These are phyloP conservation scores for Globisporangium radiosum DNA, from an alignment of 352 stramenopile species.

Conservation along the genomic window DNA sequence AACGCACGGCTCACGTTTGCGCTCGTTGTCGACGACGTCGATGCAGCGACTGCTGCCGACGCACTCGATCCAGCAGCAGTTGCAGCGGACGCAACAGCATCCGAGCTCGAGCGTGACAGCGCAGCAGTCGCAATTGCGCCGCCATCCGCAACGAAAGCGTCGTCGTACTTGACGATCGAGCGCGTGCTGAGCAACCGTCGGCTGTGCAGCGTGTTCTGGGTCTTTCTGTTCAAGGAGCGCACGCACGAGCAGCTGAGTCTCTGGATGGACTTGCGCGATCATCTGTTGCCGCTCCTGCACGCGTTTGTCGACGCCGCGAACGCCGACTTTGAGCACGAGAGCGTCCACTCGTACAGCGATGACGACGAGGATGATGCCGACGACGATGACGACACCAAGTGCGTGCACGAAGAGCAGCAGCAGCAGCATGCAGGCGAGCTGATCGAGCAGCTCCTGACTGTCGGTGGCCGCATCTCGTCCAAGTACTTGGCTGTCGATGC, in stretches of 20 bases:
- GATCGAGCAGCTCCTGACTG: slow-evolving; percentile 59
- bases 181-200: slow-evolving; percentile 67
- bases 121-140: not conserved
- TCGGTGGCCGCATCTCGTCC: slow-evolving; percentile 44
- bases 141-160: slow-evolving; percentile 17
- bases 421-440: slow-evolving; percentile 39
- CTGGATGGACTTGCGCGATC: slow-evolving; percentile 79
- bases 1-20: slow-evolving; percentile 54
- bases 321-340: slow-evolving; percentile 20
- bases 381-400: slow-evolving; percentile 10
- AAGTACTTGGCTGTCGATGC: slow-evolving; percentile 57
- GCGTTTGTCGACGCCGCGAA: slow-evolving; percentile 42
- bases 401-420: slow-evolving; percentile 1
- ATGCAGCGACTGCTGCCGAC: not conserved
- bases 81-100: slow-evolving; percentile 6
- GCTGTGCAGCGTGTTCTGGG: slow-evolving; percentile 83
- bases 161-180: slow-evolving; percentile 64
- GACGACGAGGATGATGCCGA: slow-evolving; percentile 17
- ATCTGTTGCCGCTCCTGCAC: slow-evolving; percentile 55
- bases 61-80: slow-evolving; percentile 10
- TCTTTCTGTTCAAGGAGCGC: slow-evolving; percentile 83
- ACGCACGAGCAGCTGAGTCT: slow-evolving; percentile 75
- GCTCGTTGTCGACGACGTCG: slow-evolving; percentile 16
- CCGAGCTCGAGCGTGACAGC: slow-evolving; percentile 7
- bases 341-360: too few relatives aligned